phyloP scores from a whole-genome alignment of 768 basidiomycete genomes.

The Lyophyllum shimeji region DNA sequence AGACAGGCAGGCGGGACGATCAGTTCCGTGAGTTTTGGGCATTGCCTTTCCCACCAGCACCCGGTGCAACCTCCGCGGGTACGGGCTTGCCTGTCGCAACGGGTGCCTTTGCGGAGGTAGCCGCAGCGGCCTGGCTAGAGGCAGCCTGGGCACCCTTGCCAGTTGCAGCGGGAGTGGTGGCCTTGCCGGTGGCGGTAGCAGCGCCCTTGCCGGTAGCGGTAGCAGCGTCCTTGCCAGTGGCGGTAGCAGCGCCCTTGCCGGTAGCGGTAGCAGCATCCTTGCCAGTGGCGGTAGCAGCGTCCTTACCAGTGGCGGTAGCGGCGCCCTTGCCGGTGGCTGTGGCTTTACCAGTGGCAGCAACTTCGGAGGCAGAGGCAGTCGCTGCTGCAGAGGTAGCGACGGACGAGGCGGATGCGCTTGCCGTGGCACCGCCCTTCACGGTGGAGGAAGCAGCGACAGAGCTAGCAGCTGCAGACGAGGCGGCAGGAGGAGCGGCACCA shows the following conservation, averaged over 20 bases:
- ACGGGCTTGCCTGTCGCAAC: conserved; percentile 5
- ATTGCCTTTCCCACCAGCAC: background rate
- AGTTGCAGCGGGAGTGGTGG: conserved; percentile 1
- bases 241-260: conserved; percentile 11
- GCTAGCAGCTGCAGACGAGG: conserved; percentile 8
- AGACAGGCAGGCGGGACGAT: background rate
- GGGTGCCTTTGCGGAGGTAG: conserved; percentile 1
- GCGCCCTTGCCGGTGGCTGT: conserved; percentile 7
- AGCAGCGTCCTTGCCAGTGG: conserved; percentile 12
- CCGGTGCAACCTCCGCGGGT: background rate
- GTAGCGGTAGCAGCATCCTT: conserved; percentile 13
- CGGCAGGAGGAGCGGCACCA: conserved; percentile 14
- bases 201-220: background rate
- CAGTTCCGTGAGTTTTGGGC: background rate
- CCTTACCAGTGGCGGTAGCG: conserved; percentile 10
- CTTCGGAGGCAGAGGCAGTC: conserved; percentile 5
- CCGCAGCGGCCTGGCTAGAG: background rate
- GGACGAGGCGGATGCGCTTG: conserved; percentile 10
- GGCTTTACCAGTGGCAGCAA: background rate
- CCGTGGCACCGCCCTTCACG: conserved; percentile 4
- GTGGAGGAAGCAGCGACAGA: conserved; percentile 11
- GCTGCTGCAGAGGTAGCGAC: conserved; percentile 12
- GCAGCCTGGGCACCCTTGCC: background rate
- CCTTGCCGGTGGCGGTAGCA: background rate
- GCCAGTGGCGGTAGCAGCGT: conserved; percentile 16